Evolutionary conservation across 148 eudicot species (phyloP), one percentile per base, ranked within the genome.

Genomic region (Pharnaceum exiguum): DNA sequence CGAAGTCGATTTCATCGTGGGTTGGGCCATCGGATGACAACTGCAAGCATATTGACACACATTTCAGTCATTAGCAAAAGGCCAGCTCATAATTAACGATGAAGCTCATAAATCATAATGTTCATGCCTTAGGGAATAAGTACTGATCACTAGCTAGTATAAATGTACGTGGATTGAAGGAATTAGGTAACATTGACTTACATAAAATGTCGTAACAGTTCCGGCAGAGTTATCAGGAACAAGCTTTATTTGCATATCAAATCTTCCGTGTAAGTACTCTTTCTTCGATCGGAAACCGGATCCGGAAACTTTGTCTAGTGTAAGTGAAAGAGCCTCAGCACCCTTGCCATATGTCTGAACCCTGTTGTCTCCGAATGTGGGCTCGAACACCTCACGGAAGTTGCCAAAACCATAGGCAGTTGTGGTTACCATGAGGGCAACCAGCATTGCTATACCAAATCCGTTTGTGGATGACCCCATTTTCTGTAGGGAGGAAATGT

Each of bases 161-260:
- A n/a, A n/a, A n/a, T n/a, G n/a, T n/a, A n/a, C n/a, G n/a, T n/a
- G n/a, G n/a, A n/a, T n/a, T n/a, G n/a, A n/a, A n/a, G n/a, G n/a
- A n/a, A n/a, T n/a, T n/a, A n/a, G n/a, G n/a, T n/a, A n/a, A n/a
- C n/a, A n/a, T n/a, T n/a, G 30, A 70, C 77, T 57, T 70, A 78
- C 82, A 39, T 79, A 79, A 26, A 64, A 66, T 8, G 84, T 69
- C 8, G 80, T 79, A 16, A 79, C 84, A 5, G 81, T 75, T 51
- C 83, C 83, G 32, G 83, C 77, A 51, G 83, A 79, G 61, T 79
- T 55, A 26, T 79, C 80, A 21, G 69, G 46, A 9, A 79, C 70
- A 8, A 79, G 72, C 52, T 79, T 79, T 39, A 75, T 59, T 23
- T 71, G 72, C 77, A 75, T 72, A 47, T 79, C 83, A 22, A 79